Evolutionary conservation across 805 yeast species (phyloP).

Genomic region (Jamesozyma spencerorum): DNA sequence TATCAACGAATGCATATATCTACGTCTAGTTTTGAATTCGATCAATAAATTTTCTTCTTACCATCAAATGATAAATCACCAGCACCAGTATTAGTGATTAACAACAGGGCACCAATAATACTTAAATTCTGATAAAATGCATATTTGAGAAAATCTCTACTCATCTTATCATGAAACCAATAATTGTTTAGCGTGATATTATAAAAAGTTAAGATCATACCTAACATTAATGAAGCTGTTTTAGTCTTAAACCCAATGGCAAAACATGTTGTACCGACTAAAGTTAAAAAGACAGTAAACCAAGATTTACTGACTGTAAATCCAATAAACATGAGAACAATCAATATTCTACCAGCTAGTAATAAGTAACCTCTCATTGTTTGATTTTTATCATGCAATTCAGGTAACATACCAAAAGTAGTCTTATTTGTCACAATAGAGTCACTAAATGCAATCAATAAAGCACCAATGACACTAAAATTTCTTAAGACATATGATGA

Average conservation of each 20-base stretch:
- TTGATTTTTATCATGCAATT: constrained; percentile 54
- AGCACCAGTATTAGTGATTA: constrained; percentile 92
- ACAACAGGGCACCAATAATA: constrained; percentile 85
- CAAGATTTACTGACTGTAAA: constrained; percentile 72
- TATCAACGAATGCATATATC: no score
- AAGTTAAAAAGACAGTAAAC: constrained; percentile 55
- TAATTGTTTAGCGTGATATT: constrained; percentile 77
- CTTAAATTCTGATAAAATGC: constrained; percentile 92
- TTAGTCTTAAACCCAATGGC: constrained; percentile 91
- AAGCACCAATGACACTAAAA: constrained; percentile 85
- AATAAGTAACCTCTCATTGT: constrained; percentile 65
- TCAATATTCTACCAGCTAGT: constrained; percentile 80
- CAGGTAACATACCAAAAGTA: constrained; percentile 40
- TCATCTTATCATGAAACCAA: constrained; percentile 65
- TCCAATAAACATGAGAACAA: constrained; percentile 77
- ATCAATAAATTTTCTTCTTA: constrained; percentile 79
- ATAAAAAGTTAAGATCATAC: constrained; percentile 62
- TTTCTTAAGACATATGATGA: constrained; percentile 77
- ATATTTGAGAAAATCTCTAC: constrained; percentile 83
- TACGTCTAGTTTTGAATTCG: no score
- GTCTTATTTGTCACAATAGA: constrained; percentile 69
- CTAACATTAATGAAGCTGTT: constrained; percentile 65
- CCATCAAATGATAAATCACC: constrained; percentile 90
- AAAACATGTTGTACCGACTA: constrained; percentile 69
- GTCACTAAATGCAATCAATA: constrained; percentile 79